Evolutionary conservation across 352 stramenopile species (phyloP).

Genomic region (Thraustotheca clavata): DNA sequence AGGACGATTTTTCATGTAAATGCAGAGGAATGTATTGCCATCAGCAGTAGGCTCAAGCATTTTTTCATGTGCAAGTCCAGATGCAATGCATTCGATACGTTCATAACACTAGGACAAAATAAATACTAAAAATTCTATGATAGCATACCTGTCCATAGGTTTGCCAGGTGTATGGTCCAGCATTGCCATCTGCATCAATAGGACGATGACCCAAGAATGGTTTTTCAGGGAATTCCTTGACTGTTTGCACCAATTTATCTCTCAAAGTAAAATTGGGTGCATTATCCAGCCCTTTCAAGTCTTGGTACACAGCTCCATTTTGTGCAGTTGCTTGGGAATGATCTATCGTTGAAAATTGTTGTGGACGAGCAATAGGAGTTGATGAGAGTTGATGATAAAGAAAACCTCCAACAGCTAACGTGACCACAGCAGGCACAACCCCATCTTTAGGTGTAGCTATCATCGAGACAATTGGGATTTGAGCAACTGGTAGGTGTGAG

Average conservation of each 20-base stretch:
- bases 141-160: constrained; percentile 37
- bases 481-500: too few species aligned
- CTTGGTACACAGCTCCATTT: constrained; percentile 9
- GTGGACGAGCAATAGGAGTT: neutral
- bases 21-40: constrained; percentile 40
- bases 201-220: constrained; percentile 49
- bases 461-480: too few species aligned
- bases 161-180: constrained; percentile 44
- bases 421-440: neutral
- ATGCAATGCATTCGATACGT: constrained; percentile 6
- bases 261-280: too few species aligned
- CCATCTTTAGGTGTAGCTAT: neutral
- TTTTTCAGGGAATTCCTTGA: neutral
- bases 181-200: constrained; percentile 30
- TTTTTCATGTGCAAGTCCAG: neutral
- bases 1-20: constrained; percentile 87
- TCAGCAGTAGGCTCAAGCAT: constrained; percentile 28
- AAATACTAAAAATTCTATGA: neutral
- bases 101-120: neutral
- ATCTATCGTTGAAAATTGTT: neutral
- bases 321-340: neutral
- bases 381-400: neutral
- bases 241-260: neutral
- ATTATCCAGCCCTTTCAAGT: neutral
- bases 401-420: neutral